Base-by-base conservation (phyloP, 805 yeast genomes). In the Candida vartiovaarae region DNA sequence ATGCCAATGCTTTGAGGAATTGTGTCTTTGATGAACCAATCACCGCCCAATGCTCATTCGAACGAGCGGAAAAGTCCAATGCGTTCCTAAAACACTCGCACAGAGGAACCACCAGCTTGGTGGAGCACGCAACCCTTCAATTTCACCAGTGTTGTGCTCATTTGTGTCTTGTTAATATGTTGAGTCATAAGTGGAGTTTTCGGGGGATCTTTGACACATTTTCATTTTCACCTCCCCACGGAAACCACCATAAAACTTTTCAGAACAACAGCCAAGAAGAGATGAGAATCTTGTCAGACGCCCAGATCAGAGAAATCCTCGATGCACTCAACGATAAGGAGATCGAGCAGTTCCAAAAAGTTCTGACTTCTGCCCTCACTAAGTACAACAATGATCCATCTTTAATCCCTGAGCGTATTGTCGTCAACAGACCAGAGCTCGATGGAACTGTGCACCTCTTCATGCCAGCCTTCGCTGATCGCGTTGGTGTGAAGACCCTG, bases 391-490 rank as follows among this genome's bases (percentile, higher is more conserved):
- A 57, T 2, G 70, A 74, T 49, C 75, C 74, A 4, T 52, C 67
- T 1, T 56, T 71, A 23, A 71, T 77, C 20, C 86, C 86, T 3
- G 76, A 72, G 34, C 62, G 86, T 52, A 75, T 71, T 5, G 79
- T 75, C 6, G 56, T 68, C 36, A 52, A 55, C 28, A 59, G 74
- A 50, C 57, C 69, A 37, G 60, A 65, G 48, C 50, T 57, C 23
- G 44, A 43, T 4, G 50, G 47, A 26, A 58, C 75, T 3, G 66
- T 73, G 2, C 84, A 80, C 56, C 53, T 81, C 29, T 78, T 77
- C 59, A 81, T 81, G 87, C 83, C 84, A 4, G 74, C 82, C n/a
- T 67, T 75, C 4, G 77, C 78, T 11, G 68, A 72, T 4, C 53
- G 61, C 28, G 79, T 74, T 10, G 87, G 87, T 8, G 64, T 81